These are phyloP conservation scores for Theileria annulata DNA, from an alignment of 169 alveolate genomes.

Conservation along the genomic window DNA sequence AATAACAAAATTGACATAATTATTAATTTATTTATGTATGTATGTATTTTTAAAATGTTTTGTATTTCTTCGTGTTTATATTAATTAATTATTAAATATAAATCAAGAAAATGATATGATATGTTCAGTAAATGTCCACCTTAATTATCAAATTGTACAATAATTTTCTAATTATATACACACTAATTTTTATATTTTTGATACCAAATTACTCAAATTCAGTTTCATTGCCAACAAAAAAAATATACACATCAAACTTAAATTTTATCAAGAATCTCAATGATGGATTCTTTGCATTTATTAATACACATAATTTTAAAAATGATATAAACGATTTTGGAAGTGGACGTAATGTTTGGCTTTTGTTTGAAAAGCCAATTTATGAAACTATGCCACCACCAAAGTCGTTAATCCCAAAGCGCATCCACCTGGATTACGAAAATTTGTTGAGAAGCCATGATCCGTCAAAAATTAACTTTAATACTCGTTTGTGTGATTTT, in stretches of 20 bases:
- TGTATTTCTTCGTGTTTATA: no score
- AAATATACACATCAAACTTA: neutral
- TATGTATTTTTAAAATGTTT: no score
- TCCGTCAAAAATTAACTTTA: constrained; percentile 73
- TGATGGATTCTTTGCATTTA: constrained; percentile 13
- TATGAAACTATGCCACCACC: constrained; percentile 3
- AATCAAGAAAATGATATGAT: neutral
- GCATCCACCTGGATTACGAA: constrained; percentile 71
- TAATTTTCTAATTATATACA: neutral
- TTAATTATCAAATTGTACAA: neutral
- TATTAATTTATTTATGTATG: no score
- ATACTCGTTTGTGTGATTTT: constrained; percentile 70
- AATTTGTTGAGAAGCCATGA: constrained; percentile 66
- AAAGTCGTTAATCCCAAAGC: constrained; percentile 22
- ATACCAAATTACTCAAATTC: constrained; percentile 3
- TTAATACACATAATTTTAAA: neutral
- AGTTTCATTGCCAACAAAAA: neutral
- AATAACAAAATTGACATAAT: no score
- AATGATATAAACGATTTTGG: neutral
- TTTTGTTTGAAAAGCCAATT: constrained; percentile 42
- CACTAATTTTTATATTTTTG: neutral
- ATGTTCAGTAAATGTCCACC: neutral
- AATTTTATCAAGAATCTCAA: neutral
- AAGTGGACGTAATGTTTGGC: constrained; percentile 1
- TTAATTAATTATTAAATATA: neutral